Conservation (phyloP, 2,329 filamentous ascomycete genomes). For the Alternaria metachromatica region DNA sequence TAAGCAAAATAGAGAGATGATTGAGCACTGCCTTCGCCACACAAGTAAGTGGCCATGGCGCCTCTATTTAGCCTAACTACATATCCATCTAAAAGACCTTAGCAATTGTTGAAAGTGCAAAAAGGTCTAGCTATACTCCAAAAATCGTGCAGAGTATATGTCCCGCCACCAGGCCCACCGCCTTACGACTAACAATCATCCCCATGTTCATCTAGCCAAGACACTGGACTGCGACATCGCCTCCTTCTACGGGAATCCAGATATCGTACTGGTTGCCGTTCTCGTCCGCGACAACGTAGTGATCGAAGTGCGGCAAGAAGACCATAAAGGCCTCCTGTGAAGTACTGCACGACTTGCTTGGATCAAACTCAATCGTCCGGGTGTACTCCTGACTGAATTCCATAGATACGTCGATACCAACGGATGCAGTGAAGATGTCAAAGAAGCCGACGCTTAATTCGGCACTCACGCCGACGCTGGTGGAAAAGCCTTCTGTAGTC, state of each 20-base stretch:
- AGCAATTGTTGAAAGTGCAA: not conserved
- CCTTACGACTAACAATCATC: not conserved
- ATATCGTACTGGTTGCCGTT: not conserved
- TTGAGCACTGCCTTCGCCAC: not conserved
- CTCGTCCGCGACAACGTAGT: not conserved
- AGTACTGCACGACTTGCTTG: not conserved
- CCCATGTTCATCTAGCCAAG: not conserved
- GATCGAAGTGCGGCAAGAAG: not conserved
- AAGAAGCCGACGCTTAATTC: not conserved
- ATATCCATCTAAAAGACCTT: not conserved
- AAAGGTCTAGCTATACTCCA: not conserved
- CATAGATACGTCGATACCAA: not conserved
- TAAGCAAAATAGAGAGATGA: not conserved
- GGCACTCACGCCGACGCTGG: not conserved
- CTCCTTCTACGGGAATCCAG: not conserved
- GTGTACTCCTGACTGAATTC: not conserved
- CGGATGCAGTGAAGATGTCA: not conserved
- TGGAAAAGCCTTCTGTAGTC: not conserved
- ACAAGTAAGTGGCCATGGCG: not conserved
- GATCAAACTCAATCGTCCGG: not conserved
- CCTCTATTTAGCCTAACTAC: not conserved
- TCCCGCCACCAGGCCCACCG: not conserved
- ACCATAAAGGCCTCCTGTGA: not conserved
- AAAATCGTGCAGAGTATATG: not conserved
- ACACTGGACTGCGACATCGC: not conserved